Percentiles rank a stretch among this genome's conserved stretches.
phyloP scores from a whole-genome alignment of 148 eudicot species.

The Hydrangea macrophylla region DNA sequence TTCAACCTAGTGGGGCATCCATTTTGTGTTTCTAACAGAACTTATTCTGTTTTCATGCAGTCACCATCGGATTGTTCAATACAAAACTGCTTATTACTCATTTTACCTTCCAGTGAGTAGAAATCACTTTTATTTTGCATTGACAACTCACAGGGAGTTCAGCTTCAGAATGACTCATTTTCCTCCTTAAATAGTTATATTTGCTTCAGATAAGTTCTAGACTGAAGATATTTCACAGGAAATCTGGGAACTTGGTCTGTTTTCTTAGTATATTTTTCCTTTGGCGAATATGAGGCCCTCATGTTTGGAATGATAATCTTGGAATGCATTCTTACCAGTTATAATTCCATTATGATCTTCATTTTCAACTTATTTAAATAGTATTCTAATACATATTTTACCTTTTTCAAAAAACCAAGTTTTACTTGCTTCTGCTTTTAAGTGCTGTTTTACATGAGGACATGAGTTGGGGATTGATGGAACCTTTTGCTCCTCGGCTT shows the following conservation, averaged over 20 bases:
- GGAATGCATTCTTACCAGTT: no score
- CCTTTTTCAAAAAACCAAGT: no score
- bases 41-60: slow-evolving; percentile 40
- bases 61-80: slow-evolving; percentile 90
- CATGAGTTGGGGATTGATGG: no score
- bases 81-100: slow-evolving; percentile 93
- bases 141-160: not conserved
- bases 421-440: no score
- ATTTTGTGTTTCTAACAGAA: not conserved
- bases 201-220: not conserved
- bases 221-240: not conserved
- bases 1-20: not conserved
- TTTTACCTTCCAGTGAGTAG: slow-evolving; percentile 88
- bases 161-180: not conserved
- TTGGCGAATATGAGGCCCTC: no score
- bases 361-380: no score
- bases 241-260: not conserved
- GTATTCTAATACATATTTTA: no score
- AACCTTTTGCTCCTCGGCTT: no score
- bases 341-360: no score
- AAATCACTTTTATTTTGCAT: not conserved
- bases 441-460: no score
- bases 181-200: not conserved
- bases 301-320: no score
- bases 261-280: no score